Evolutionary conservation across 1,139 yeast genomes (phyloP).

Genomic region (Nakaseomyces uthaithaninus): DNA sequence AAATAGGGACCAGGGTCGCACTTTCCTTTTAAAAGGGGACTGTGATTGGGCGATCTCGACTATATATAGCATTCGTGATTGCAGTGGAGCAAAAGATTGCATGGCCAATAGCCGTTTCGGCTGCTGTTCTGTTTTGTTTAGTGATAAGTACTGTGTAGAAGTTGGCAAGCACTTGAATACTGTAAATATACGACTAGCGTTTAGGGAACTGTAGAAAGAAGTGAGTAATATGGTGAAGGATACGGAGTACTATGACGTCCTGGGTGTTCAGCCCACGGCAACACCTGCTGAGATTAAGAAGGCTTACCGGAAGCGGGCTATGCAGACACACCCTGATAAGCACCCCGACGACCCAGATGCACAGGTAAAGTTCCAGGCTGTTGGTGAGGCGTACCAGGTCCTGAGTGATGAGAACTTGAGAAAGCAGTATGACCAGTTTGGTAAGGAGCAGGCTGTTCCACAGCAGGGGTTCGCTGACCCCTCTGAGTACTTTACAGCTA

Average conservation of each 20-base stretch:
- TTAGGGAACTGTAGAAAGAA: no score
- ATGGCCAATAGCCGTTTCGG: no score
- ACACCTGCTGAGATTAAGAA: conserved; percentile 77
- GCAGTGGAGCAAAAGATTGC: no score
- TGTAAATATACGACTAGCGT: no score
- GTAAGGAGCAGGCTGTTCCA: conserved; percentile 57
- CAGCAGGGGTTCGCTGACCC: conserved; percentile 65
- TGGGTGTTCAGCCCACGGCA: conserved; percentile 62
- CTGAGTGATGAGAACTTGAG: conserved; percentile 52
- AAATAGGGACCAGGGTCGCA: no score
- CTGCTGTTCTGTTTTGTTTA: no score
- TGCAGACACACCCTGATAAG: conserved; percentile 87
- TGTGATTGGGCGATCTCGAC: no score
- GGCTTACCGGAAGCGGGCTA: conserved; percentile 86
- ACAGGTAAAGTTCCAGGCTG: conserved; percentile 54
- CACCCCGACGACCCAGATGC: conserved; percentile 77
- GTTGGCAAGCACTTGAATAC: no score
- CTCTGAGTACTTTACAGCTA: conserved; percentile 54
- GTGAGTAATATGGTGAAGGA: conserved; percentile 82
- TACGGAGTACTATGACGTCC: conserved; percentile 74
- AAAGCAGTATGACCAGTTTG: conserved; percentile 54
- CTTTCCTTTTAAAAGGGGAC: no score
- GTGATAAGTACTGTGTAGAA: no score
- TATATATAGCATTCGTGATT: no score
- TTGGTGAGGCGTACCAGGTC: conserved; percentile 63